phyloP scores from a whole-genome alignment of 2,329 filamentous ascomycete species.

The Cladosporium austrohemisphaericum region DNA sequence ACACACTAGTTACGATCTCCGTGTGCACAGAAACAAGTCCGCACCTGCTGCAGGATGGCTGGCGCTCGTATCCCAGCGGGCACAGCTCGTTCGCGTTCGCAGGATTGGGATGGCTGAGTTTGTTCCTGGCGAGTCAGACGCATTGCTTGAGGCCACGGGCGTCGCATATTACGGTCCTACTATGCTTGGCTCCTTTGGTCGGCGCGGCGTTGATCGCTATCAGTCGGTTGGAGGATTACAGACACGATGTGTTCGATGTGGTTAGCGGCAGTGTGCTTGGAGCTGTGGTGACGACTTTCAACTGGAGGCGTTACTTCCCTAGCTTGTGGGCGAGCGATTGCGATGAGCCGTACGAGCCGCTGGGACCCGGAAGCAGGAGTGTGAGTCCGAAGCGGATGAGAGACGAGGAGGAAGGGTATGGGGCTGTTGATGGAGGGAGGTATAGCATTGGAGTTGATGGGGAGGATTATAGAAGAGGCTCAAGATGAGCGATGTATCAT shows the following conservation, averaged over 20 bases:
- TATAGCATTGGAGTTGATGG: conserved; percentile 16
- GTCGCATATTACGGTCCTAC: conserved; percentile 52
- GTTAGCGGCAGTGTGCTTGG: conserved; percentile 54
- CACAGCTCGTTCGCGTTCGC: conserved; percentile 77
- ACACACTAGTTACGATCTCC: conserved; percentile 57
- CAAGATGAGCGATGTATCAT: neutral
- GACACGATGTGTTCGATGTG: conserved; percentile 63
- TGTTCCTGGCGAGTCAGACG: conserved; percentile 56
- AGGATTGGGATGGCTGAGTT: conserved; percentile 68
- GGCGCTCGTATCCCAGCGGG: conserved; percentile 77
- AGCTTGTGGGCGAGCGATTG: conserved; percentile 49
- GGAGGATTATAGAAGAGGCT: conserved; percentile 13
- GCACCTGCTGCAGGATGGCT: conserved; percentile 73
- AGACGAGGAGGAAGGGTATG: conserved; percentile 15
- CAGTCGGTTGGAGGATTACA: conserved; percentile 60
- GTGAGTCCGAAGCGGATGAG: neutral
- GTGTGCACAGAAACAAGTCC: conserved; percentile 70
- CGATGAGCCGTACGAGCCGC: conserved; percentile 48
- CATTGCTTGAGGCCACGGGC: conserved; percentile 57
- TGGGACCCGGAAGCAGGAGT: conserved; percentile 20
- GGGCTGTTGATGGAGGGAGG: conserved; percentile 8
- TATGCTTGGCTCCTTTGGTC: conserved; percentile 54
- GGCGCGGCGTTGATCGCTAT: conserved; percentile 59
- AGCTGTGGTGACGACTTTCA: conserved; percentile 52
- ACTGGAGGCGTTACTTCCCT: conserved; percentile 60